A percentile compares a stretch with the other conserved stretches of the same genome.
phyloP scores from a whole-genome alignment of 179 eudicot genomes.

The Silene coronaria region DNA sequence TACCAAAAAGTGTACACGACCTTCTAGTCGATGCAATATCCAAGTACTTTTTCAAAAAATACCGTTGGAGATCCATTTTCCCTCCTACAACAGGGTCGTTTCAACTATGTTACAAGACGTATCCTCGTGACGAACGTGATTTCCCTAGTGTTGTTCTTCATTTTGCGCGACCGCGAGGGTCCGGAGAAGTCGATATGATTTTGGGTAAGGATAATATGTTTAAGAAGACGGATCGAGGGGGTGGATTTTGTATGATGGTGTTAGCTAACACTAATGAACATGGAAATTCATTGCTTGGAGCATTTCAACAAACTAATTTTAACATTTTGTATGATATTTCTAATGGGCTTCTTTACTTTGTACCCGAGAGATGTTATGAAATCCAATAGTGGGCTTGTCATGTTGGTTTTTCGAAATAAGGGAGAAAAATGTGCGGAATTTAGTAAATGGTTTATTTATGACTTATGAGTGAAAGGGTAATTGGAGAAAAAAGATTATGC shows the following conservation, averaged over 20 bases:
- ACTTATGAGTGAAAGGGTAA: no score
- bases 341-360: neutral
- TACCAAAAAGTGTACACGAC: neutral
- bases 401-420: neutral
- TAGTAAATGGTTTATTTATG: no score
- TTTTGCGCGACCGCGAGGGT: neutral
- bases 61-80: neutral
- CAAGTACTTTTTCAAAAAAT: neutral
- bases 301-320: slow-evolving; percentile 9
- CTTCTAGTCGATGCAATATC: neutral
- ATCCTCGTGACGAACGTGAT: neutral
- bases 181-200: slow-evolving; percentile 6
- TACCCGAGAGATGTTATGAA: slow-evolving; percentile 20
- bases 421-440: no score
- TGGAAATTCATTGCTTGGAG: slow-evolving; percentile 9
- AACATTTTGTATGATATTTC: neutral
- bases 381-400: neutral
- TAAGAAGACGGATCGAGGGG: neutral
- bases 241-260: slow-evolving; percentile 10
- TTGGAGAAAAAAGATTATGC: no score
- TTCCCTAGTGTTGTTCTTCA: slow-evolving; percentile 2
- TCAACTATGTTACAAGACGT: neutral
- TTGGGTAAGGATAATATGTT: slow-evolving; percentile 13
- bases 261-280: neutral
- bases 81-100: neutral